Evolutionary conservation across 208 protist species (phyloP).

Genomic region (Balamuthia mandrillaris): DNA sequence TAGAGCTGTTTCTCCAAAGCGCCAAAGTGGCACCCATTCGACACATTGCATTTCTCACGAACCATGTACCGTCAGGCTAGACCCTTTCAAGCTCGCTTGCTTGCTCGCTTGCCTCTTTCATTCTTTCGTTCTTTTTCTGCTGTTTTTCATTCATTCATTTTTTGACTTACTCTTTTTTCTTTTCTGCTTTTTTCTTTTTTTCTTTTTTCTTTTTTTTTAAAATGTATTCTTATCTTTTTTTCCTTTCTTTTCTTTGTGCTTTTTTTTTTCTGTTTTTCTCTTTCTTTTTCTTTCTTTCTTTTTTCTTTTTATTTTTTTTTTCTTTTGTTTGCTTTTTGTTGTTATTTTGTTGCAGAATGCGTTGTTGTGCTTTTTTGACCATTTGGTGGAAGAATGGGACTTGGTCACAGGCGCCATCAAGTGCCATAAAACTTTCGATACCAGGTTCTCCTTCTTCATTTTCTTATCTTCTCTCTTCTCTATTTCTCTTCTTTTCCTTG

Average conservation of each 20-base stretch:
- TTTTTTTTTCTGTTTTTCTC: no score
- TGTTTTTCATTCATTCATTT: no score
- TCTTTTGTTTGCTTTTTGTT: no score
- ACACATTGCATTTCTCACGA: background rate
- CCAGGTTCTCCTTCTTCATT: background rate
- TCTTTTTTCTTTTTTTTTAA: no score
- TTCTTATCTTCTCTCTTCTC: background rate
- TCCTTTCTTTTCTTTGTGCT: no score
- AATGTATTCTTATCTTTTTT: no score
- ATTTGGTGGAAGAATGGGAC: background rate
- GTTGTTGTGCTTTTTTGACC: background rate
- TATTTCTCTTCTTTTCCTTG: background rate
- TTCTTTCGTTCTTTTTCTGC: no score
- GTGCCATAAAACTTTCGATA: background rate
- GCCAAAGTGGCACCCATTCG: background rate
- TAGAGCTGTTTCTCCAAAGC: background rate
- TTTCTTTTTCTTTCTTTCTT: no score
- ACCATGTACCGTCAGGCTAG: background rate
- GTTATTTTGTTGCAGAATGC: no score
- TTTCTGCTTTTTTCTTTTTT: no score
- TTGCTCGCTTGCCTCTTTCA: background rate
- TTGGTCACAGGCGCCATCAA: background rate
- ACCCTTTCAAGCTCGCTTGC: background rate
- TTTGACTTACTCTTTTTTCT: no score
- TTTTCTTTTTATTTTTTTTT: no score